A percentile compares a stretch with the other conserved stretches of the same genome.
Evolutionary conservation across 1,139 yeast species (phyloP).

Genomic region (Suhomyces anneliseae): DNA sequence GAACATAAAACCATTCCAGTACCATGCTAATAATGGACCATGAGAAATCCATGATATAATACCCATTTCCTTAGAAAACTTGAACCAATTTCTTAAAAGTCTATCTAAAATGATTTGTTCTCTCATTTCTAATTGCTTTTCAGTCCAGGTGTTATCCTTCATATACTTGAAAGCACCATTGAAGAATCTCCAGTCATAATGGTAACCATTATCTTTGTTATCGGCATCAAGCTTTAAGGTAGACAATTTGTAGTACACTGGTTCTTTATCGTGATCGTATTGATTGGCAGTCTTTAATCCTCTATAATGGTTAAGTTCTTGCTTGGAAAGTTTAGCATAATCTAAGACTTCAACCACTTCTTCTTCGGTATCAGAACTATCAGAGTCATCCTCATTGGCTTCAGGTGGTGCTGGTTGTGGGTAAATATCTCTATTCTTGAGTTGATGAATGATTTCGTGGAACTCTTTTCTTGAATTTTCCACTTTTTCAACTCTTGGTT

Average conservation of each 20-base stretch:
- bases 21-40: conserved; percentile 32
- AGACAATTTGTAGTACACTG: conserved; percentile 36
- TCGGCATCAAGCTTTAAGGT: conserved; percentile 27
- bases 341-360: neutral
- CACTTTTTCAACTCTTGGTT: neutral
- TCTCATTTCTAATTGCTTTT: conserved; percentile 24
- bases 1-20: conserved; percentile 21
- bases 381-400: neutral
- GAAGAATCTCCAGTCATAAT: conserved; percentile 43
- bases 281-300: conserved; percentile 25
- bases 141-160: conserved; percentile 26
- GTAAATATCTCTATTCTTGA: conserved; percentile 1
- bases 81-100: conserved; percentile 22
- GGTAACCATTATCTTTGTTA: conserved; percentile 37
- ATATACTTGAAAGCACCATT: conserved; percentile 34
- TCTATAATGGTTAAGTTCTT: conserved; percentile 26
- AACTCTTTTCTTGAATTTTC: neutral
- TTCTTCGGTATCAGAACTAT: neutral
- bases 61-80: conserved; percentile 32
- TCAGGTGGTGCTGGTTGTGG: neutral
- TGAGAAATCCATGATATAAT: conserved; percentile 32
- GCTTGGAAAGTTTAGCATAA: conserved; percentile 12
- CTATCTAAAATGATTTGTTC: conserved; percentile 29
- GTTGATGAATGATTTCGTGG: neutral
- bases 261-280: conserved; percentile 19